Base-by-base conservation (phyloP, 1,284 basidiomycete species). In the Trichosporon ovoides region DNA sequence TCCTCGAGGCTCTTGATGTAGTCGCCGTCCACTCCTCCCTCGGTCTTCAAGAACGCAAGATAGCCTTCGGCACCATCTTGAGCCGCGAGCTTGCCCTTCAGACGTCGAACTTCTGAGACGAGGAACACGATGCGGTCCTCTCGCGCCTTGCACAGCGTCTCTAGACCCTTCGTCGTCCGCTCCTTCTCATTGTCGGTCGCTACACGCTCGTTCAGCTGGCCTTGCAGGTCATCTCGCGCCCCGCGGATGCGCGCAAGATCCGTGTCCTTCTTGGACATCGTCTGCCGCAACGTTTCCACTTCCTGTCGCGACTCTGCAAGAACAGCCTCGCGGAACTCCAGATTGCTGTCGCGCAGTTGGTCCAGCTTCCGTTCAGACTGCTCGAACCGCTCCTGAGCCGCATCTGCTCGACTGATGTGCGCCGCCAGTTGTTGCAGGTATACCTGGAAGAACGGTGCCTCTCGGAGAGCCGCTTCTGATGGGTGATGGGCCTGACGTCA, bases 161-260 rank as follows among this genome's bases (percentile, higher is more conserved):
- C 87, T 57, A 87, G 80, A 70, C 94, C 88, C 43, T 88, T 83
- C 6, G 84, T 71, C n/a, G 85, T 85, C n/a, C 83, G 79, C 36
- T 65, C 40, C 72, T 86, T 88, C 55, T 85, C 79, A 43, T 76
- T 74, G 38, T 91, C 88, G 62, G 82, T 83, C 22, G 84, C 82
- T 70, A 84, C 86, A 56, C 87, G 82, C 70, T 93, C 89, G 36
- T 81, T 77, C 36, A 92, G 69, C 67, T 95, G 90, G 2, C 86
- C 83, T 13, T 78, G 77, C 48, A 83, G 79, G 61, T 91, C 88
- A 68, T 96, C 91, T 37, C 92, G 84, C 64, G 87, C 83, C 50
- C 88, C 87, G 24, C 93, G 84, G 34, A 96, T 80, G 46, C 93
- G 84, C n/a, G 82, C 79, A 58, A 86, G 82, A 64, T 96, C 91